Conservation (phyloP, 495 filamentous ascomycete genomes). For the Chaetomium cochliodes region DNA sequence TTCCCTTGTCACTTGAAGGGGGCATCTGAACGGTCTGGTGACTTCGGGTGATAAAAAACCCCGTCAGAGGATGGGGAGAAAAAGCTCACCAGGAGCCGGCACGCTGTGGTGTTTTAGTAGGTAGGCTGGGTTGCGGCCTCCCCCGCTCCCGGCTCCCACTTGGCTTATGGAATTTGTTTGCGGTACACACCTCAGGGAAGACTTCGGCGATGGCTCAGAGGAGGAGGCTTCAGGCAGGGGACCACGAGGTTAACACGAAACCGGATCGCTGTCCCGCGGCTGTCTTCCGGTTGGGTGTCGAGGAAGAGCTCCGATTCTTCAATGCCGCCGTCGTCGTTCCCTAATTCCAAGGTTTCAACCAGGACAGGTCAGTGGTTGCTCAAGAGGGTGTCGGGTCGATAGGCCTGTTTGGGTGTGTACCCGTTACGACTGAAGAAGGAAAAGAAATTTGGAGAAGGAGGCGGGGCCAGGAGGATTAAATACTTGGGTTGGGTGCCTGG, state of each 20-base stretch:
- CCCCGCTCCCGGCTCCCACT: too few relatives aligned
- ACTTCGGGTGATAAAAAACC: not conserved
- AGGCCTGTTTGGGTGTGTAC: not conserved
- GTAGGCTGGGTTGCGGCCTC: too few relatives aligned
- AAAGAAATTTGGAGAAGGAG: too few relatives aligned
- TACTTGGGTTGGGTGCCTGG: too few relatives aligned
- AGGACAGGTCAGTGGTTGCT: not conserved
- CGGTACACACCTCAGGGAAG: too few relatives aligned
- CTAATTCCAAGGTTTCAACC: too few relatives aligned
- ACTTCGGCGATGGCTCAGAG: not conserved
- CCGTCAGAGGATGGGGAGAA: not conserved
- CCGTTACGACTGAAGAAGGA: too few relatives aligned
- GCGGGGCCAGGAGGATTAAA: too few relatives aligned
- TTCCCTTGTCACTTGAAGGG: not conserved
- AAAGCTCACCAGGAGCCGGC: not conserved
- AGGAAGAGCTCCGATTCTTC: conserved; percentile 5
- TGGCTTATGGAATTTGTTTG: too few relatives aligned
- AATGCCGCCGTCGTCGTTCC: not conserved
- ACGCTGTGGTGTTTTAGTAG: not conserved
- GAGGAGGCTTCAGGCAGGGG: not conserved
- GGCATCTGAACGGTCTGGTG: conserved; percentile 4
- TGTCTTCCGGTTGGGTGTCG: not conserved
- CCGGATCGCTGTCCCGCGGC: not conserved
- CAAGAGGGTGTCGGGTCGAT: not conserved
- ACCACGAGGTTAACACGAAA: not conserved